Evolutionary conservation across 352 stramenopile genomes (phyloP).

Genomic region (Globisporangium uncinulatum): DNA sequence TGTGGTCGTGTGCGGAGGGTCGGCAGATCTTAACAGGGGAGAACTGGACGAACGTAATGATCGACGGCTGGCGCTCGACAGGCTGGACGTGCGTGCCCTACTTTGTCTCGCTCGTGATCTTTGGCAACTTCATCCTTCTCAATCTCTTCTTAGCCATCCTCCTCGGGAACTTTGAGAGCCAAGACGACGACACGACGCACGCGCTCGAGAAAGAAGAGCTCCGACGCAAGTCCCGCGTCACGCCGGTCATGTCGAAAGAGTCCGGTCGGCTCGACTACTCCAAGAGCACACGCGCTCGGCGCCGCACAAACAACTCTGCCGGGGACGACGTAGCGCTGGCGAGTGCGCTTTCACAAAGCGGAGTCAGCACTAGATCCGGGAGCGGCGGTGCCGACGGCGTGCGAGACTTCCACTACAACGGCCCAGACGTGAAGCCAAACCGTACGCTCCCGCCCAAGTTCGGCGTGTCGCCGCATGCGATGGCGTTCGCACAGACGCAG

Average conservation of each 20-base stretch:
- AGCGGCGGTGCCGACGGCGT: too few species aligned
- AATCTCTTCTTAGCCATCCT: conserved; percentile 93
- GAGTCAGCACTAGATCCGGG: not conserved
- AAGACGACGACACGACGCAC: conserved; percentile 34
- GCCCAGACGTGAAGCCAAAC: not conserved
- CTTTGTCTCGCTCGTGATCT: conserved; percentile 78
- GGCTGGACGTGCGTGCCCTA: conserved; percentile 60
- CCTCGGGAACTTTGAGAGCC: conserved; percentile 80
- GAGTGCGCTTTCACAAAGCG: not conserved
- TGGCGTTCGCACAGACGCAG: conserved; percentile 16
- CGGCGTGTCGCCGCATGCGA: conserved; percentile 46
- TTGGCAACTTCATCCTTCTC: conserved; percentile 88
- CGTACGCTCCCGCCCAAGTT: conserved; percentile 20
- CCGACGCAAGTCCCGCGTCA: conserved; percentile 25
- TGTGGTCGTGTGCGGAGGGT: conserved; percentile 4
- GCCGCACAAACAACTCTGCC: conserved; percentile 22
- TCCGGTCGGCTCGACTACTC: conserved; percentile 28
- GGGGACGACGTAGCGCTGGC: not conserved
- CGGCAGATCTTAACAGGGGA: conserved; percentile 85
- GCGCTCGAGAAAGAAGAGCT: conserved; percentile 26
- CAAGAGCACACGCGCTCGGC: conserved; percentile 63
- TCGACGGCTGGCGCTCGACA: conserved; percentile 69
- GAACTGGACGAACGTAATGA: conserved; percentile 90
- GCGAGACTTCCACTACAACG: not conserved
- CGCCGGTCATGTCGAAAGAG: conserved; percentile 20